Conservation (phyloP, 108 stramenopile genomes). For the Nitzschia sp. region DNA sequence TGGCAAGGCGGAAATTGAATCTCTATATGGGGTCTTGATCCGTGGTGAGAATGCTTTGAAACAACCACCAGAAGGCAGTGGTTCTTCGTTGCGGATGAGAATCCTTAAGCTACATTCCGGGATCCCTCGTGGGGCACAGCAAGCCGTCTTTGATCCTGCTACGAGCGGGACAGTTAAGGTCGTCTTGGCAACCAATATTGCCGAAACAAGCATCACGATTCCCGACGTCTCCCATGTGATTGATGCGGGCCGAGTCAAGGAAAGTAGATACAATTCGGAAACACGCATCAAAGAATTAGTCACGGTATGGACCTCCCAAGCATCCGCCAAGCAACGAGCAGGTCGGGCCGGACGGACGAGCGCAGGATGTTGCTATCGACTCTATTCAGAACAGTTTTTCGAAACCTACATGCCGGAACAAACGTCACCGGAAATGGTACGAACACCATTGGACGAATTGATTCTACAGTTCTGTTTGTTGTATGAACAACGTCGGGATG, state of each 20-base stretch:
- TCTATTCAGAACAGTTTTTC: conserved; percentile 72
- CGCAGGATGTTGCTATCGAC: conserved; percentile 83
- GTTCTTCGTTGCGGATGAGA: conserved; percentile 35
- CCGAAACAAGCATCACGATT: conserved; percentile 95
- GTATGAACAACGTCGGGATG: conserved; percentile 39
- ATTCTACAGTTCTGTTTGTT: conserved; percentile 59
- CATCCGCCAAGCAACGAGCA: conserved; percentile 86
- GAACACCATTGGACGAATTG: conserved; percentile 89
- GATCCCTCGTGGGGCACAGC: conserved; percentile 64
- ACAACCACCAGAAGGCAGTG: too few relatives aligned
- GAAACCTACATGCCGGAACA: conserved; percentile 50
- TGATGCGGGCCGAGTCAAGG: conserved; percentile 77
- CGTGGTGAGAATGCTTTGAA: conserved; percentile 52
- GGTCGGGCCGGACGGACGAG: conserved; percentile 94
- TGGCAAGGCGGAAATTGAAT: conserved; percentile 91
- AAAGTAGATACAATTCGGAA: conserved; percentile 58
- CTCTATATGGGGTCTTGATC: conserved; percentile 64
- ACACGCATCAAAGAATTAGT: conserved; percentile 67
- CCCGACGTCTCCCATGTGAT: conserved; percentile 79
- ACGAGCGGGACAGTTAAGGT: conserved; percentile 69
- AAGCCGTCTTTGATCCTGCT: conserved; percentile 56
- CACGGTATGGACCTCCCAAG: conserved; percentile 82
- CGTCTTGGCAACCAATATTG: conserved; percentile 74
- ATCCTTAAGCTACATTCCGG: conserved; percentile 69
- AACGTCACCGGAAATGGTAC: conserved; percentile 83